Evolutionary conservation across 371 early-diverging fungal species (phyloP).

Genomic region (Mucor plumbeus): DNA sequence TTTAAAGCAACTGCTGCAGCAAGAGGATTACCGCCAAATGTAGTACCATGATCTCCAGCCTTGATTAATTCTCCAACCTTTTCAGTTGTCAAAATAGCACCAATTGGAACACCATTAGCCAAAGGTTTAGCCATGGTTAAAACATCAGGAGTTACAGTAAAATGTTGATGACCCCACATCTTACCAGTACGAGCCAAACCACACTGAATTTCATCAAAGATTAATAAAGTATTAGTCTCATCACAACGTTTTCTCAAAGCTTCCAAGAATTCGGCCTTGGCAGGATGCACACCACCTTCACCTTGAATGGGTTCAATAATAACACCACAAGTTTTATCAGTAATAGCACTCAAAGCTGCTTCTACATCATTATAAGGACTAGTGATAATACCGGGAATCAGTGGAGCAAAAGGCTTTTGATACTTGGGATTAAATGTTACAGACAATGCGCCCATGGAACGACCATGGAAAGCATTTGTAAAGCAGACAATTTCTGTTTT

Average conservation of each 20-base stretch:
- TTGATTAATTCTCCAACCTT: conserved; percentile 82
- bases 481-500: conserved; percentile 79
- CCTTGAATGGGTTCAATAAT: conserved; percentile 97
- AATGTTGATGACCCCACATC: conserved; percentile 86
- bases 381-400: conserved; percentile 84
- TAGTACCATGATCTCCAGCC: conserved; percentile 93
- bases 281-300: conserved; percentile 89
- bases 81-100: conserved; percentile 81
- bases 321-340: conserved; percentile 86
- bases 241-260: conserved; percentile 80
- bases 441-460: conserved; percentile 91
- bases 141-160: conserved; percentile 83
- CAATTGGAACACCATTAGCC: conserved; percentile 96
- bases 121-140: conserved; percentile 95
- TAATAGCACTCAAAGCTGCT: conserved; percentile 61
- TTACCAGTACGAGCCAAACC: conserved; percentile 94
- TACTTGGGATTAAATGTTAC: conserved; percentile 92
- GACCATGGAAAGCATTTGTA: conserved; percentile 92
- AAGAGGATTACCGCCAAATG: conserved; percentile 87
- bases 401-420: conserved; percentile 88
- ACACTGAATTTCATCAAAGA: conserved; percentile 97
- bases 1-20: conserved; percentile 76
- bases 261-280: conserved; percentile 73
- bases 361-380: conserved; percentile 75
- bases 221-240: conserved; percentile 83